Base-by-base conservation (phyloP, 2,329 filamentous ascomycete genomes). In the Colletotrichum sojae region DNA sequence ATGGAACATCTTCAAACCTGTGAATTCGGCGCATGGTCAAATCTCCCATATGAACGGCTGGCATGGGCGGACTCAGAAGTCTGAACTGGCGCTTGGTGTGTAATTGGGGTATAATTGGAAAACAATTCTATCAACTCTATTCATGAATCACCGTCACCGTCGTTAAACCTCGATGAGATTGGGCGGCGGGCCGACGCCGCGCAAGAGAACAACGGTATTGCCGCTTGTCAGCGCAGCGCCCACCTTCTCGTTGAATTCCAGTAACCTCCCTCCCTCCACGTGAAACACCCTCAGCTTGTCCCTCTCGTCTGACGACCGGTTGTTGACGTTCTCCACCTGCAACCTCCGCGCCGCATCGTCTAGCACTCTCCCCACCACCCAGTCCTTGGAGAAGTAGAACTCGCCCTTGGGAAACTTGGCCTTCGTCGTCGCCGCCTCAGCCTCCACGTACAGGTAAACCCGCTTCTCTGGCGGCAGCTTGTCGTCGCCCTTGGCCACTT, bases 371-470 rank as follows among this genome's bases (percentile, higher is more conserved):
- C 96, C 96, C 1, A 98, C 88, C n/a, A 92, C 95, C 94, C 94
- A 98, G 67, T 97, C 93, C 74, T 88, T 87, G 69, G 88, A 91
- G 78, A 92, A 97, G 79, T 90, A 97, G 79, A 95, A 94, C 69
- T 92, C 89, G 8, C 92, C 93, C 75, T 90, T 92, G 4, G 95
- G 94, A 51, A 93, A 90, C 79, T 97, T 97, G 6, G 92, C 90
- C 60, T 90, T 92, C 2, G 94, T 91, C 0, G 94, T 97, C 75
- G 94, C 93, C 10, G 93, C 93, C 75, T 95, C 94, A 0, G 95
- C 96, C 78, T 98, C 95, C 18, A 98, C 93, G 77, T 93, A 91
- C 1, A 99, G 77, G 77, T 98, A 98, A 2, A 99, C 82, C n/a
- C 96, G 85, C 83, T 97, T 97, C 72, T 97, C 94, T 0, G 85